Percentiles rank a stretch among this genome's conserved stretches.
These are phyloP conservation scores for Camillea tinctor DNA, from an alignment of 2,329 filamentous ascomycete genomes.

Conservation along the genomic window DNA sequence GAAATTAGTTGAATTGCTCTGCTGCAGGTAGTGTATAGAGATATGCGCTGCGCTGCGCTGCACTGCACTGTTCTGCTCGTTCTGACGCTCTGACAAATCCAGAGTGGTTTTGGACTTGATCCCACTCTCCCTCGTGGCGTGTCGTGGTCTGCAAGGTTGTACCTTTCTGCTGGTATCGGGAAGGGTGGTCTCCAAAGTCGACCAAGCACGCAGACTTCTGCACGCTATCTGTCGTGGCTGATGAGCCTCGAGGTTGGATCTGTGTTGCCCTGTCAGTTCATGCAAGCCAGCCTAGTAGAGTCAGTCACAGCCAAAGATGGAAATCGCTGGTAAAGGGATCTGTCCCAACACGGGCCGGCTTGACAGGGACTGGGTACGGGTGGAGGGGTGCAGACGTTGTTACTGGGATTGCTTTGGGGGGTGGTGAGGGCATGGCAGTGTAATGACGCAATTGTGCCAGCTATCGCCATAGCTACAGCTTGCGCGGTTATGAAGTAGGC, in stretches of 20 bases:
- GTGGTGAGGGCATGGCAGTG: conserved; percentile 8
- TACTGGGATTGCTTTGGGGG: conserved; percentile 10
- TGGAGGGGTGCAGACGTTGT: conserved; percentile 17
- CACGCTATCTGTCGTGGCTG: conserved; percentile 21
- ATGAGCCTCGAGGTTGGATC: conserved; percentile 16
- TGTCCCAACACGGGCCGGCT: background rate
- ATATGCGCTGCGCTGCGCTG: background rate
- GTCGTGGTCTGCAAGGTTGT: conserved; percentile 21
- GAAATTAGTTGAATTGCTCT: background rate
- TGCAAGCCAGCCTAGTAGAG: conserved; percentile 24
- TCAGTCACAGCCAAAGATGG: conserved; percentile 17
- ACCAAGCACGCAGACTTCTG: conserved; percentile 21
- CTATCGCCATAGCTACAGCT: background rate
- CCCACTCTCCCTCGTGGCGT: conserved; percentile 26
- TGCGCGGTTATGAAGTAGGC: background rate
- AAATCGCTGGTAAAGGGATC: background rate
- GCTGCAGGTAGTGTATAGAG: no score
- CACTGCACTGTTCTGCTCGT: no score
- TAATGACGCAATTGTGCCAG: conserved; percentile 5
- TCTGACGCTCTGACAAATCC: background rate
- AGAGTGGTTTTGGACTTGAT: conserved; percentile 16
- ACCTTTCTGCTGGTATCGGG: conserved; percentile 22
- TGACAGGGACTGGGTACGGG: conserved; percentile 20
- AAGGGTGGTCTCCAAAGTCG: conserved; percentile 15
- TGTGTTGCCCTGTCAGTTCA: conserved; percentile 26